phyloP scores from a whole-genome alignment of 192 early-diverging fungal genomes.

The Coemansia sp. region DNA sequence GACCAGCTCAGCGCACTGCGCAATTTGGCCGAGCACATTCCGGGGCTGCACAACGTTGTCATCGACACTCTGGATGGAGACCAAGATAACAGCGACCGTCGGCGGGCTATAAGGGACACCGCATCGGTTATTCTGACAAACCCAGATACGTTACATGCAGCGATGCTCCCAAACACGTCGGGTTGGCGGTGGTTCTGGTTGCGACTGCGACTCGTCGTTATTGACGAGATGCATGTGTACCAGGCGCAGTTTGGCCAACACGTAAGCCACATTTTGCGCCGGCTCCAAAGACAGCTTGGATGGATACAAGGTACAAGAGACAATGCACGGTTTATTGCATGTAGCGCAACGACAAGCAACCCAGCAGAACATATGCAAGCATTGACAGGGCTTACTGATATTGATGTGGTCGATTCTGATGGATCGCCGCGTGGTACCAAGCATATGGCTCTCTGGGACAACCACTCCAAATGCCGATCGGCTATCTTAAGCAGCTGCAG shows the following conservation, averaged over 20 bases:
- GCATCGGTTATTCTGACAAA: constrained; percentile 75
- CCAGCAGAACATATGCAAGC: constrained; percentile 31
- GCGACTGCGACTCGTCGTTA: constrained; percentile 61
- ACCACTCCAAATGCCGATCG: not conserved
- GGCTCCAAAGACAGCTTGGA: constrained; percentile 64
- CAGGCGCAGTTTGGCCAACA: constrained; percentile 67
- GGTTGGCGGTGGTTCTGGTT: constrained; percentile 62
- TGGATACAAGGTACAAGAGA: not conserved
- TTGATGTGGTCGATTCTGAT: constrained; percentile 10
- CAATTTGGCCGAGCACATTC: constrained; percentile 24
- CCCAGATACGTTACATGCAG: constrained; percentile 76
- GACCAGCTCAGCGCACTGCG: constrained; percentile 66
- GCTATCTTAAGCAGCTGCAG: constrained; percentile 16
- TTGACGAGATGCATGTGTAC: constrained; percentile 81
- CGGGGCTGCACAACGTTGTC: constrained; percentile 25
- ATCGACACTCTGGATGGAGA: constrained; percentile 39
- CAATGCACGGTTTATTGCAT: constrained; percentile 59
- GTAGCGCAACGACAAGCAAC: constrained; percentile 73
- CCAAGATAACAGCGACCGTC: constrained; percentile 2
- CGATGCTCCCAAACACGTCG: constrained; percentile 57
- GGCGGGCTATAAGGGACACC: constrained; percentile 48
- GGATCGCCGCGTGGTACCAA: constrained; percentile 28
- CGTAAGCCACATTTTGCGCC: constrained; percentile 61
- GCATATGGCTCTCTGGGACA: constrained; percentile 26
- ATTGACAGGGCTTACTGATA: constrained; percentile 3